phyloP scores from a whole-genome alignment of 2,329 filamentous ascomycete genomes.

The Beauveria pseudobassiana region DNA sequence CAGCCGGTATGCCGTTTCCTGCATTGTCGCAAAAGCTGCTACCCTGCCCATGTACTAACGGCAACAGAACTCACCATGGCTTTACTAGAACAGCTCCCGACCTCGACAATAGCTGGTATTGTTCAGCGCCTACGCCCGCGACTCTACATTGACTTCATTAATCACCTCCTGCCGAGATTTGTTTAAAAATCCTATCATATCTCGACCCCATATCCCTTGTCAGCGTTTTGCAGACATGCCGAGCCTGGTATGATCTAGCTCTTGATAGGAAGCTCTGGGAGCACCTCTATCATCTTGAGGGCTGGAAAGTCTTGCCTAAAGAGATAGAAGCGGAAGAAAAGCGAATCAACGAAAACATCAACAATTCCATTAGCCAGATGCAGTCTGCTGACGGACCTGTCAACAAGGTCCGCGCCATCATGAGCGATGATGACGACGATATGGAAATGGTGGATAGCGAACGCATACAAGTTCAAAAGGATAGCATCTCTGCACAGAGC shows the following conservation, averaged over 20 bases:
- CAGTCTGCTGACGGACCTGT: slow-evolving; percentile 44
- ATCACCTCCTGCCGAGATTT: slow-evolving; percentile 80
- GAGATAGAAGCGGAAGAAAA: slow-evolving; percentile 64
- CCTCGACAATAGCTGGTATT: slow-evolving; percentile 70
- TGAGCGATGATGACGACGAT: slow-evolving; percentile 44
- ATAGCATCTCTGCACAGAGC: slow-evolving; percentile 20
- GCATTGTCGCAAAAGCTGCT: not conserved
- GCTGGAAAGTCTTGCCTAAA: slow-evolving; percentile 65
- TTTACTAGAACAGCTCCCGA: slow-evolving; percentile 70
- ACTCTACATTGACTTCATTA: slow-evolving; percentile 87
- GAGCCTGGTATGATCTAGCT: slow-evolving; percentile 73
- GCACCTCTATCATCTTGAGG: slow-evolving; percentile 72
- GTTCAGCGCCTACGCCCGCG: slow-evolving; percentile 74
- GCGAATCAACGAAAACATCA: slow-evolving; percentile 40
- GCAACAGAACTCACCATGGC: slow-evolving; percentile 68
- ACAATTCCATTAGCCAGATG: slow-evolving; percentile 31
- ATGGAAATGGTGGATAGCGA: slow-evolving; percentile 38
- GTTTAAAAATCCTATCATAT: slow-evolving; percentile 79
- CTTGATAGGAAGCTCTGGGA: slow-evolving; percentile 84
- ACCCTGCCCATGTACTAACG: not conserved
- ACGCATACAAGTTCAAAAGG: slow-evolving; percentile 19
- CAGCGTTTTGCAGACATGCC: slow-evolving; percentile 69
- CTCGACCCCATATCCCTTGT: slow-evolving; percentile 76
- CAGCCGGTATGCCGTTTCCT: slow-evolving; percentile 36
- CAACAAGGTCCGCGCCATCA: slow-evolving; percentile 48